Evolutionary conservation across 306 rosid species (phyloP).

Genomic region (Cucumis melo): DNA sequence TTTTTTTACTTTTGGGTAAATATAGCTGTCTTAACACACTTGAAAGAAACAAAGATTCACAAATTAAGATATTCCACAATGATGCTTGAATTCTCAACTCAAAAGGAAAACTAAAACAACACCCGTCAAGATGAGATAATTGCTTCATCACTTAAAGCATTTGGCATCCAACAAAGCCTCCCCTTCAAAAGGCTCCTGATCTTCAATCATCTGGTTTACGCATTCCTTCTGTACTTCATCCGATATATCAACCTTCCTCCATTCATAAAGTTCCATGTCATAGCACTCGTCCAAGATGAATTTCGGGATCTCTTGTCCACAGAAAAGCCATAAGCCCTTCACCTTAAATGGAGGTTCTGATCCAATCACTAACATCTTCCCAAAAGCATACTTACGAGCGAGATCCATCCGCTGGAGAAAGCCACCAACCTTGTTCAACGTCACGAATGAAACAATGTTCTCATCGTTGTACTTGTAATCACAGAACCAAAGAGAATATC

Average conservation of each 20-base stretch:
- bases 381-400: not conserved
- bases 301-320: constrained; percentile 64
- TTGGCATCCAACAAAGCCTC: constrained; percentile 3
- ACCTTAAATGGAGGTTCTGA: constrained; percentile 57
- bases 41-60: not conserved
- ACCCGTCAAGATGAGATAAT: not conserved
- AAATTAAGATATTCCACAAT: not conserved
- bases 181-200: constrained; percentile 2
- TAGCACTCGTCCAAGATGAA: constrained; percentile 77
- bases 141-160: not conserved
- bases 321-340: constrained; percentile 82
- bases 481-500: constrained; percentile 2
- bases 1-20: not conserved
- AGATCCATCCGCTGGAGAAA: constrained; percentile 4
- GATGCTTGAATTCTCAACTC: not conserved
- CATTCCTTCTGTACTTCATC: not conserved
- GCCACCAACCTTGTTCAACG: not conserved
- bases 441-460: not conserved
- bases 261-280: constrained; percentile 79
- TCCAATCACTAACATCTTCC: constrained; percentile 1
- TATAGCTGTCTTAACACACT: not conserved
- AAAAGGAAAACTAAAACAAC: not conserved
- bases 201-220: constrained; percentile 1
- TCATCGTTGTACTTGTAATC: not conserved
- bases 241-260: constrained; percentile 58